Conservation (phyloP, 2,329 filamentous ascomycete genomes). For the Sporothrix schenckii region DNA sequence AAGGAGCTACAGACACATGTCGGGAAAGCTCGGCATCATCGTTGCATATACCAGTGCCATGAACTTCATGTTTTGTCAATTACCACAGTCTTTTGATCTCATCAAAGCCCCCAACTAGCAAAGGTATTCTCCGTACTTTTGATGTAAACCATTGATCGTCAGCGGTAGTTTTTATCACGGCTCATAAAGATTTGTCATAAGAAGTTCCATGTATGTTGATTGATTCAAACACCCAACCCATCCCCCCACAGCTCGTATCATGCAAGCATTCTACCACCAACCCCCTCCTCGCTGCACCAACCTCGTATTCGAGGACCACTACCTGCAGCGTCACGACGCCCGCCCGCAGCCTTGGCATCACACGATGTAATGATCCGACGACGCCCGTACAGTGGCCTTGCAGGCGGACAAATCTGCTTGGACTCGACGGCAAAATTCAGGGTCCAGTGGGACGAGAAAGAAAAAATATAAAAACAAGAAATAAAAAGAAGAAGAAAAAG, state of each 20-base stretch:
- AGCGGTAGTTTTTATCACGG: background rate
- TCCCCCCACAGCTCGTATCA: slow-evolving; percentile 19
- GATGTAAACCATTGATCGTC: background rate
- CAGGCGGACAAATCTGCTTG: background rate
- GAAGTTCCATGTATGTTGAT: background rate
- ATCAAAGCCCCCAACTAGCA: background rate
- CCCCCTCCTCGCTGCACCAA: background rate
- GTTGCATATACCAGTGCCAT: background rate
- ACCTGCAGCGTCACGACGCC: background rate
- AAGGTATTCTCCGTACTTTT: background rate
- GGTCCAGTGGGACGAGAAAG: background rate
- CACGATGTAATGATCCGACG: background rate
- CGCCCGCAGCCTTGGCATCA: slow-evolving; percentile 21
- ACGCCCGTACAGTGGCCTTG: background rate
- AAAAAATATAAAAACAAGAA: no score
- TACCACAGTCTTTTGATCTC: background rate
- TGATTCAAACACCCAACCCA: background rate
- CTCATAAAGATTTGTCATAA: no score
- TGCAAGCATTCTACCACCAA: slow-evolving; percentile 14
- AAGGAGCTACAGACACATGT: background rate
- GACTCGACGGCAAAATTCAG: background rate
- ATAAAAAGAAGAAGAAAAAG: no score
- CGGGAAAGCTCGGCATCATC: no score
- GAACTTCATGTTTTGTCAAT: background rate
- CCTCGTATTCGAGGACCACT: slow-evolving; percentile 24